Base-by-base conservation (phyloP, 805 yeast genomes). In the Monosporozyma servazzii region DNA sequence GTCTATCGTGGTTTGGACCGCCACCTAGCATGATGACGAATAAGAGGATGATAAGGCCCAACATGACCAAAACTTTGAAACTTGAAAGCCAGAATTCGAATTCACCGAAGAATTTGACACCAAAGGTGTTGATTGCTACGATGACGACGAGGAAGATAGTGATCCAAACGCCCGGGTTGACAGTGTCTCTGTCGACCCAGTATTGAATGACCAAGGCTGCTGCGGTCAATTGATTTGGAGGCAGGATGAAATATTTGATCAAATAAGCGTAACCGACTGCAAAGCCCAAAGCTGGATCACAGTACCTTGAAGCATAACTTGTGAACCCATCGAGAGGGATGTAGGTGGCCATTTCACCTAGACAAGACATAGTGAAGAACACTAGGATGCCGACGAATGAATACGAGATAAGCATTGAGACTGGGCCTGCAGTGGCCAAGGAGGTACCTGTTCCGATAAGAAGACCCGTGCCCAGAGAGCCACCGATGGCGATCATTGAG, bases 401-500 rank as follows among this genome's bases (percentile, higher is more conserved):
- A 63, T 86, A 88, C 3, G 88, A 78, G 49, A 86, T 75, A 43
- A 83, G 64, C 37, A 75, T 62, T 3, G 77, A 65, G 3, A 71
- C 79, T 3, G 67, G 91, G 7, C 95, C 95, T 13, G 87, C 88
- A 11, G 74, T 65, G n/a, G 75, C 72, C 51, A 86, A 72, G 1
- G 90, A 82, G 15, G 80, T 70, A 51, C 89, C 88, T 2, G 90
- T 83, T 60, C 90, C 88, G 57, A 86, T 82, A 56, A 86, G 71
- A 51, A 86, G 73, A 62, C 90, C 95, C 1, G 93, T 85, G 51
- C 93, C 93, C 49, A 86, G 69, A 8, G 91, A 86, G 58, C 93
- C 91, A 58, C 93, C 95, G 57, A 87, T 79, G 56, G 93, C 85
- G 62, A 84, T 80, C 85, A 84, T 80, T 51, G 81, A 75, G 55